Base-by-base conservation (phyloP, 2,329 filamentous ascomycete genomes). In the Monascus ruber region DNA sequence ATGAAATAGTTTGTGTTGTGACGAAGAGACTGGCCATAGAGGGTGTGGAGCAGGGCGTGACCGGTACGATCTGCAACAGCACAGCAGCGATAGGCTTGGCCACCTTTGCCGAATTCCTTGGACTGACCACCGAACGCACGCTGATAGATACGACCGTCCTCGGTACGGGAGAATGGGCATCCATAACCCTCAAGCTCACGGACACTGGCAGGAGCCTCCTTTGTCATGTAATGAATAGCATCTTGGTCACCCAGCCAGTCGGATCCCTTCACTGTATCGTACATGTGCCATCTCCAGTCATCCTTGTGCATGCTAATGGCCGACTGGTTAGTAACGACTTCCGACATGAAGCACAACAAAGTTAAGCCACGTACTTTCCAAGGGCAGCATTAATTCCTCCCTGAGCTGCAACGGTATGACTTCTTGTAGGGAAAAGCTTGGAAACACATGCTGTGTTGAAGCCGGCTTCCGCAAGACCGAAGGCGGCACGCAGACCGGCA, bases 1-100 rank as follows among this genome's bases (percentile, higher is more conserved):
- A 98, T 95, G 71, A 98, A 96, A 77, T 95, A 98, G 74, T 95
- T 95, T 60, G 89, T 95, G 76, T 95, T 94, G 76, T 96, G 87
- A 61, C 85, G 77, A 45, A 96, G 78, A 39, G 88, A 95, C 72
- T 95, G 89, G 56, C 91, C 91, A 69, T 96, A 98, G 50, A 98
- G 84, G 25, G 91, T 98, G 76, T 98, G 91, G 38, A 98, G 79
- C 52, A 98, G 83, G 57, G 91, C 91, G 69, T 98, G 91, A 48
- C 91, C 91, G 47, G 91, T 96, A 75, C 89, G 78, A 65, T 98
- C 91, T 53, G 89, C 91, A 44, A 88, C 91, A 65, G 88, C 89
- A 65, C 86, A 93, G 76, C 87, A 93, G 69, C 91, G 79, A 76
- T 96, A 96, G 51, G 91, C 91, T 71, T 98, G 91, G 42, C 91